Conservation (phyloP, 148 eudicot species). For the Chenopodium formosanum region DNA sequence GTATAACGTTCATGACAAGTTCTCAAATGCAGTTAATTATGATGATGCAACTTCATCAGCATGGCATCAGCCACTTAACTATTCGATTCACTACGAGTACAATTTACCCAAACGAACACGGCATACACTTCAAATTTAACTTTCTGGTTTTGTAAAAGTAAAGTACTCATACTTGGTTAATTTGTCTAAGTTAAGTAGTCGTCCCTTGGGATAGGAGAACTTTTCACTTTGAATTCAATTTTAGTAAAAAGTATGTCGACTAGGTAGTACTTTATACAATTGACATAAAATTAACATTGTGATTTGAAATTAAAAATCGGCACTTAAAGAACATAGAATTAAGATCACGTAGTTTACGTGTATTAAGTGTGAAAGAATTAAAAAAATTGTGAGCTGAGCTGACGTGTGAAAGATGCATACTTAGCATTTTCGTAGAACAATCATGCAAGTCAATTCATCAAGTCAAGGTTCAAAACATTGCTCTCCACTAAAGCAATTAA, state of each 20-base stretch:
- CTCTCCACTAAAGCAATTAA: slow-evolving; percentile 1
- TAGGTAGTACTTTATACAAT: no score
- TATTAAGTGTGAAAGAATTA: background rate
- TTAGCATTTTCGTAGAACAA: background rate
- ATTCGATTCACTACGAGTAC: background rate
- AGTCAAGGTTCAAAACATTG: slow-evolving; percentile 9
- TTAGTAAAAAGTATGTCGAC: no score
- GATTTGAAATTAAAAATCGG: no score
- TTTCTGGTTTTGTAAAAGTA: no score
- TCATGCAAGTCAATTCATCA: background rate
- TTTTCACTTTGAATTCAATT: no score
- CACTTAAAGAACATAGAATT: no score
- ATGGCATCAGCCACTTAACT: background rate
- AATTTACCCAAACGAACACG: background rate
- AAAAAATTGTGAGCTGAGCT: background rate
- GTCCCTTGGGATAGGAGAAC: no score
- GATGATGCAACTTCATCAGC: background rate
- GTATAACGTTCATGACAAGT: background rate
- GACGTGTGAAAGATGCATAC: background rate
- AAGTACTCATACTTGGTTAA: no score
- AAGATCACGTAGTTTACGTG: no score
- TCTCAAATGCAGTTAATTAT: background rate
- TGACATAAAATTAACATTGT: no score
- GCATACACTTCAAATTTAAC: no score
- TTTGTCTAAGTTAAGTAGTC: no score